Base-by-base conservation (phyloP, 2,329 filamentous ascomycete genomes). In the Sporothrix sp. region DNA sequence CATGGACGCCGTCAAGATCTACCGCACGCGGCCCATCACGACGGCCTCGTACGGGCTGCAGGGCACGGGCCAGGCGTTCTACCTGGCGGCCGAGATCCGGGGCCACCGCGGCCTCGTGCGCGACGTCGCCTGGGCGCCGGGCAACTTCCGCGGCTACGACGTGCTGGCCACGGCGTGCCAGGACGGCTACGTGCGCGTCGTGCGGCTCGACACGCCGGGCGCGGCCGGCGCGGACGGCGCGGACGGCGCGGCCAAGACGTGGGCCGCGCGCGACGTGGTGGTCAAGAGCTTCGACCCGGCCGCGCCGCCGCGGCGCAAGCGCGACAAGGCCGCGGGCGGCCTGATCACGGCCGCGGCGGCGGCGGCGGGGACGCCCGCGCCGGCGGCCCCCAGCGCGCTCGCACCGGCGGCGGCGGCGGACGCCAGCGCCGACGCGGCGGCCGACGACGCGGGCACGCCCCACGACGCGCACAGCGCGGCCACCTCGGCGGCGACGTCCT, bases 111-210 rank as follows among this genome's bases (percentile, higher is more conserved):
- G 83, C 1, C 74, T 97, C 35, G 85, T 96, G 7, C 77, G 91
- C 43, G 90, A 96, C 63, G 79, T 96, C 1, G 84, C 87, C 2
- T 98, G 93, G 93, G 88, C 91, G 1, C 85, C 89, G 43, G 91
- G 89, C 11, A 94, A 89, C 57, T 88, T 94, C 60, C 74, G 90
- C 35, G 91, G 91, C 1, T 91, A 87, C 64, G 93, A 98, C 65
- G 77, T 91, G 52, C 78, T 97, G 59, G 93, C 91, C 3, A 94
- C 90, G 6, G 91, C 89, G 2, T 93, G 87, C 63, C 94, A 94
- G 65, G 93, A 98, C 63, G 91, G 93, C 3, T 83, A 81, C 59
- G 81, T 96, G 36, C 78, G 91, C 36, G 84, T 98, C n/a, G 95
- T 94, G 62, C 82, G 91, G 59, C 66, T 95, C 16, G 79, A 82